Evolutionary conservation across 78 protist genomes (phyloP), one percentile per base, ranked within the genome.

Genomic region (Mantamonas sphyraenae): DNA sequence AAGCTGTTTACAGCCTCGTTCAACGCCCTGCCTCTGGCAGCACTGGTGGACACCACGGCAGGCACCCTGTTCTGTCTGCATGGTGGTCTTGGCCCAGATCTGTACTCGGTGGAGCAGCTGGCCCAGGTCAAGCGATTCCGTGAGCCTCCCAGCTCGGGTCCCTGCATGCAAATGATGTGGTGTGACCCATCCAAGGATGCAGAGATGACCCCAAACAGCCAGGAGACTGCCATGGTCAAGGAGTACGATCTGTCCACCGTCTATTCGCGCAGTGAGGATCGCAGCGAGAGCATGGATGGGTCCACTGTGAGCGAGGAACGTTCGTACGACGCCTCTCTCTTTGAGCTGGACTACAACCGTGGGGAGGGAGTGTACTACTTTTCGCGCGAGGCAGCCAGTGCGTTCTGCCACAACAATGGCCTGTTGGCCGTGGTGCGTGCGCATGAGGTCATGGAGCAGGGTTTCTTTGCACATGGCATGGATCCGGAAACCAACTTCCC

Each of bases 371-470:
- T n/a, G n/a, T n/a, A n/a, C n/a, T n/a, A n/a, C n/a, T n/a, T n/a
- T n/a, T n/a, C n/a, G n/a, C n/a, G n/a, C n/a, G n/a, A n/a, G 26
- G 37, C 37, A 9, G 63, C 26, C 63, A 24, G 19, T 24, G 8
- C 33, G 37, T 57, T 57, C 63, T 33, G 17, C 63, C 9, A 5
- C 5, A 5, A 4, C 42, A 26, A 57, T 33, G 34, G 14, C 35
- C 33, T 57, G 7, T 7, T 7, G 35, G 9, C 17, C 63, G 26
- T 57, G 4, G 3, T 26, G 26, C 63, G 63, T 14, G 63, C 63
- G 19, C 63, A 57, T 33, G 63, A 5, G 5, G 31, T n/a, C n/a
- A 77, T 82, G 68, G 82, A 79, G 30, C 62, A 71, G 26, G 77
- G 83, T 12, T 76, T 70, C 71, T 3, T 34, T 28, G 30, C 73